A percentile compares a stretch with the other conserved stretches of the same genome.
phyloP scores from a whole-genome alignment of 2,329 filamentous ascomycete genomes.

The Fusarium chaquense region DNA sequence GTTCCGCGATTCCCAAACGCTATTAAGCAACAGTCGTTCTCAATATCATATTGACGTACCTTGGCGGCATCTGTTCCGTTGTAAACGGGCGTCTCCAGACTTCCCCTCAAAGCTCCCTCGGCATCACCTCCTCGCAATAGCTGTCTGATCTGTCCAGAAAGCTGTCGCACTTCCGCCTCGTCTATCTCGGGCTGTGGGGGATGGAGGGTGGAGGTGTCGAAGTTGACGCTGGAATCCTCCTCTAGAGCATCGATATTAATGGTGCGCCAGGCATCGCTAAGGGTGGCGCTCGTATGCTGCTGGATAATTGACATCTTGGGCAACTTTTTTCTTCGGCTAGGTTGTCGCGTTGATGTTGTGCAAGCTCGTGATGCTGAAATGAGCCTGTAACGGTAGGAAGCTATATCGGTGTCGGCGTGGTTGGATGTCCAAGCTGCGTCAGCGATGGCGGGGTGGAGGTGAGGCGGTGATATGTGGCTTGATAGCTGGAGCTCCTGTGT shows the following conservation, averaged over 20 bases:
- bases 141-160: slow-evolving; percentile 86
- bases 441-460: slow-evolving; percentile 50
- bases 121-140: slow-evolving; percentile 86
- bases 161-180: slow-evolving; percentile 81
- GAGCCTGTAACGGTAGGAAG: slow-evolving; percentile 18
- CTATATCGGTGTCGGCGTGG: slow-evolving; percentile 35
- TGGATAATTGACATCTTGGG: slow-evolving; percentile 73
- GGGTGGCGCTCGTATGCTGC: slow-evolving; percentile 70
- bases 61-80: slow-evolving; percentile 69
- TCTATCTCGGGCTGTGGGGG: slow-evolving; percentile 80
- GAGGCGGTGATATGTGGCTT: slow-evolving; percentile 46
- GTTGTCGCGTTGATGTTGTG: slow-evolving; percentile 3
- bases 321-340: slow-evolving; percentile 1
- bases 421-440: slow-evolving; percentile 48
- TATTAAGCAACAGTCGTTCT: neutral
- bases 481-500: neutral
- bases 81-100: slow-evolving; percentile 87
- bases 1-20: neutral
- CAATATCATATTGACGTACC: slow-evolving; percentile 53
- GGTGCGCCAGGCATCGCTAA: slow-evolving; percentile 80
- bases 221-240: slow-evolving; percentile 91
- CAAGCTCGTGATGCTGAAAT: slow-evolving; percentile 7
- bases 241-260: slow-evolving; percentile 95
- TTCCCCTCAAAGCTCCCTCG: slow-evolving; percentile 86
- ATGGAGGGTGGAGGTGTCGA: slow-evolving; percentile 85